Conservation (phyloP, 2,329 filamentous ascomycete species). For the Cladorrhinum sp. region DNA sequence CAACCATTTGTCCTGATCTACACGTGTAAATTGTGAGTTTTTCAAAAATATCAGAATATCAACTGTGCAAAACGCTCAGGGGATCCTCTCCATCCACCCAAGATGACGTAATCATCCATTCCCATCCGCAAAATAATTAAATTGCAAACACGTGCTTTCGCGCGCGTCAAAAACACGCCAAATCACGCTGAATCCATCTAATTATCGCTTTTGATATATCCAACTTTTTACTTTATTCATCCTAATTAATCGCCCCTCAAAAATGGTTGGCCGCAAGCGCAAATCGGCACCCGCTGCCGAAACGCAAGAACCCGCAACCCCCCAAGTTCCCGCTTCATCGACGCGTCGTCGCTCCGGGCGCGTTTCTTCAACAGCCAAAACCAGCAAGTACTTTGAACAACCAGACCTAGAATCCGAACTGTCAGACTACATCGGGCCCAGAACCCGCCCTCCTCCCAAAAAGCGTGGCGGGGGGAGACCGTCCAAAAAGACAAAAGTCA, state of each 20-base stretch:
- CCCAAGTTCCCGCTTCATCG: conserved; percentile 26
- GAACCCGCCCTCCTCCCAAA: neutral
- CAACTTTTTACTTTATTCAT: too few species aligned
- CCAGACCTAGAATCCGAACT: conserved; percentile 28
- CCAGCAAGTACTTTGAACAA: conserved; percentile 51
- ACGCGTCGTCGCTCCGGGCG: conserved; percentile 47
- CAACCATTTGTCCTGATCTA: too few species aligned
- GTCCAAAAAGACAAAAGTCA: conserved; percentile 13
- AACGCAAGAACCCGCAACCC: conserved; percentile 30
- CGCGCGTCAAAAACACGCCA: neutral
- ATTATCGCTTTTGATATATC: neutral
- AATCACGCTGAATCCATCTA: neutral
- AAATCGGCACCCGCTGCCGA: conserved; percentile 19
- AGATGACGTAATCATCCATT: conserved; percentile 4
- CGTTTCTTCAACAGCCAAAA: conserved; percentile 41
- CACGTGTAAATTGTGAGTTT: too few species aligned
- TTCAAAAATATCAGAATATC: too few species aligned
- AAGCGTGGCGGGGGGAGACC: conserved; percentile 11
- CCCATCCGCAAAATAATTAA: neutral
- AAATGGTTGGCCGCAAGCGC: conserved; percentile 43
- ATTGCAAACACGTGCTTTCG: conserved; percentile 7
- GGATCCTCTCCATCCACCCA: neutral
- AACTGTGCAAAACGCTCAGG: too few species aligned
- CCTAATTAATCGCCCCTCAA: neutral
- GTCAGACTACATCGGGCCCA: conserved; percentile 7